Evolutionary conservation across 805 yeast genomes (phyloP).

Genomic region (Diddensiella santjacobensis): DNA sequence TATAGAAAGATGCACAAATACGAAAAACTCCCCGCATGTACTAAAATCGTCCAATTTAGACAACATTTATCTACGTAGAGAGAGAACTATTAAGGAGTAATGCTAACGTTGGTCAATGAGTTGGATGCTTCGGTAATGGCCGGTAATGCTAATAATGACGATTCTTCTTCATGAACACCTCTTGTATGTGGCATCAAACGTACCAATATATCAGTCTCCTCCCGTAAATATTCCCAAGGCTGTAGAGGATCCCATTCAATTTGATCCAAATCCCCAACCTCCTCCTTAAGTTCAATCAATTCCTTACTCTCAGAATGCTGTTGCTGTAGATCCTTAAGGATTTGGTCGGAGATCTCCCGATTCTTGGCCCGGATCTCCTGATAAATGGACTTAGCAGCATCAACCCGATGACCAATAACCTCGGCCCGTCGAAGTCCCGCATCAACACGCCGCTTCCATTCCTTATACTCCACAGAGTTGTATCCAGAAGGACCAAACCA

Average conservation of each 20-base stretch:
- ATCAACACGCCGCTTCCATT: conserved; percentile 29
- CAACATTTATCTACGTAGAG: too few relatives aligned
- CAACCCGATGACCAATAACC: conserved; percentile 11
- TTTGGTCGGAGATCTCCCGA: conserved; percentile 12
- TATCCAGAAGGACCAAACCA: conserved; percentile 68
- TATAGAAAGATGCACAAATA: too few relatives aligned
- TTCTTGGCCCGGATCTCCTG: conserved; percentile 18
- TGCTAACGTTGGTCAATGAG: background rate
- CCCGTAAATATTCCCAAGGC: conserved; percentile 23
- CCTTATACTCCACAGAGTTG: conserved; percentile 43
- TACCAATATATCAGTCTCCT: conserved; percentile 25
- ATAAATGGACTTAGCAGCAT: conserved; percentile 15
- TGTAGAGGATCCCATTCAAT: conserved; percentile 23
- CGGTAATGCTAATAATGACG: background rate
- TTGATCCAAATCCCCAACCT: conserved; percentile 7
- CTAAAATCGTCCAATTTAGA: too few relatives aligned
- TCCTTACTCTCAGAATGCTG: conserved; percentile 11
- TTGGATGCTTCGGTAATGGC: background rate
- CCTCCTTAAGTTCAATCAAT: conserved; percentile 14
- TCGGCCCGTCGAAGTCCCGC: conserved; percentile 22
- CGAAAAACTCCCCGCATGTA: too few relatives aligned
- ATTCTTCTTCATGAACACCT: conserved; percentile 29
- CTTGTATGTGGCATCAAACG: conserved; percentile 31
- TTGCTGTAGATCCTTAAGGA: conserved; percentile 16
- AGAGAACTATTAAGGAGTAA: background rate